These are phyloP conservation scores for Kurtzmaniella natalensis DNA, from an alignment of 1,139 yeast species.

Conservation along the genomic window DNA sequence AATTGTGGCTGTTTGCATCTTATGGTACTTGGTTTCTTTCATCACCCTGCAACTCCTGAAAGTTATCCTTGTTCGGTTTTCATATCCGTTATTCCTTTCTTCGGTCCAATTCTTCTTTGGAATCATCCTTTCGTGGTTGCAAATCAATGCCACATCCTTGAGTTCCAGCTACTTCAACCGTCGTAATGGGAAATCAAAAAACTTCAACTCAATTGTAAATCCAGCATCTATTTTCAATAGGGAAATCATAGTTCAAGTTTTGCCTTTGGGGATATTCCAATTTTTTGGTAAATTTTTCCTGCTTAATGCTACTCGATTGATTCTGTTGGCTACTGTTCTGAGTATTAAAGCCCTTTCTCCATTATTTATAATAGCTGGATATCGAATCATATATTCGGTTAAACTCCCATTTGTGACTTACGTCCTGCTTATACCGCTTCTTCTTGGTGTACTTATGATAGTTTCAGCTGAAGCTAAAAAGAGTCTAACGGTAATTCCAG, in stretches of 20 bases:
- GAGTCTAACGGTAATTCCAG: constrained; percentile 14
- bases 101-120: constrained; percentile 45
- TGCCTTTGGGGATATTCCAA: constrained; percentile 39
- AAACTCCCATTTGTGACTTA: constrained; percentile 32
- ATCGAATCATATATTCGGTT: constrained; percentile 29
- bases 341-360: constrained; percentile 40
- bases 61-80: constrained; percentile 34
- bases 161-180: constrained; percentile 18
- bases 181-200: constrained; percentile 5
- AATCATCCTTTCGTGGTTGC: constrained; percentile 24
- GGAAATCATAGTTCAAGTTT: constrained; percentile 21
- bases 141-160: constrained; percentile 20
- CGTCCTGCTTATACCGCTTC: constrained; percentile 32
- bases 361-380: constrained; percentile 32
- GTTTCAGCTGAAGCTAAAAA: constrained; percentile 17
- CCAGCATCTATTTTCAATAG: constrained; percentile 18
- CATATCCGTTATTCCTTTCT: constrained; percentile 48
- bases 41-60: constrained; percentile 48
- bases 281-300: constrained; percentile 35
- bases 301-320: constrained; percentile 34
- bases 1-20: constrained; percentile 29
- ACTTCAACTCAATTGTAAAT: constrained; percentile 1
- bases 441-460: constrained; percentile 34
- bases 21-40: constrained; percentile 46
- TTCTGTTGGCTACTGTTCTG: constrained; percentile 37